phyloP scores from a whole-genome alignment of 495 filamentous ascomycete species.

The Venustampulla echinocandica region DNA sequence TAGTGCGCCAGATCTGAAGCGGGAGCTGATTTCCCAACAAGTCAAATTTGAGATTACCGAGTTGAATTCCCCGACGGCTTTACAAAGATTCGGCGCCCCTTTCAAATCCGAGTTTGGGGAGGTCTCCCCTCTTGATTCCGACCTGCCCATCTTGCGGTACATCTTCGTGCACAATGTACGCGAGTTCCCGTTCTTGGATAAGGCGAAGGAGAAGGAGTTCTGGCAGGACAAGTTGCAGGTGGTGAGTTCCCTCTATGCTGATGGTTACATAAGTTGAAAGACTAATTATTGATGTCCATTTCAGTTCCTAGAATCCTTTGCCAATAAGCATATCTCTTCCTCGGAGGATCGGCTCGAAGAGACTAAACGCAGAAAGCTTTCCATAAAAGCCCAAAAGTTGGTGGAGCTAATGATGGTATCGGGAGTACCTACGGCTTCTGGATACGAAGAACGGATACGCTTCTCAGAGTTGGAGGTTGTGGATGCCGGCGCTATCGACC shows the following conservation, averaged over 20 bases:
- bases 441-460: conserved; percentile 91
- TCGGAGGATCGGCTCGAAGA: conserved; percentile 94
- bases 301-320: conserved; percentile 88
- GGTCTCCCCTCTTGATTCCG: conserved; percentile 85
- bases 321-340: conserved; percentile 94
- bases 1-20: conserved; percentile 70
- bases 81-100: conserved; percentile 90
- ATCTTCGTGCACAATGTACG: conserved; percentile 98
- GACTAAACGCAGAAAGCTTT: conserved; percentile 88
- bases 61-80: conserved; percentile 85
- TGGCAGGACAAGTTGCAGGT: conserved; percentile 98
- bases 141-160: conserved; percentile 87
- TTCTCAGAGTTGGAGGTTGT: conserved; percentile 97
- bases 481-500: conserved; percentile 83
- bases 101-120: conserved; percentile 90
- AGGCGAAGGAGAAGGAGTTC: conserved; percentile 95
- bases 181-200: conserved; percentile 94
- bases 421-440: conserved; percentile 87
- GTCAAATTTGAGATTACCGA: conserved; percentile 82
- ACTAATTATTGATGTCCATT: not conserved
- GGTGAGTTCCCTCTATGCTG: conserved; percentile 45
- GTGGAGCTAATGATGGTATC: conserved; percentile 99
- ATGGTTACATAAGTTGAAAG: not conserved
- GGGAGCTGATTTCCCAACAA: conserved; percentile 86
- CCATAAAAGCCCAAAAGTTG: conserved; percentile 85